Conservation (phyloP, 164 flowering plant species). For the Vitis cinerea region DNA sequence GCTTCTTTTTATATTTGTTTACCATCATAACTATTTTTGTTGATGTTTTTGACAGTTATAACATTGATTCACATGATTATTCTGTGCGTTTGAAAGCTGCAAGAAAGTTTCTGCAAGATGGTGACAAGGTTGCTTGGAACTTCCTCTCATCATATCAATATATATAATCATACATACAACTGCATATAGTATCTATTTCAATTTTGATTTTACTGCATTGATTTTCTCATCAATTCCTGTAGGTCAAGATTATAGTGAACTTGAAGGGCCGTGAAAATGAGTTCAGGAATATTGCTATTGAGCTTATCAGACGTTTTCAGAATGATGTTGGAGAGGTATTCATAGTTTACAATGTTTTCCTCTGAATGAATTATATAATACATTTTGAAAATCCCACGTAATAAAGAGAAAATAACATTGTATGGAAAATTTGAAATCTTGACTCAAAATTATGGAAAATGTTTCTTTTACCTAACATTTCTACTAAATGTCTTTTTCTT, state of each 20-base stretch:
- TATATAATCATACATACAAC: not conserved
- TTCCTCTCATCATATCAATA: slow-evolving; percentile 1
- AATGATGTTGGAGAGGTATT: slow-evolving; percentile 88
- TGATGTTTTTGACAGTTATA: slow-evolving; percentile 54
- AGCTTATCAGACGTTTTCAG: slow-evolving; percentile 79
- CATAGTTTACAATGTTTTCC: not conserved
- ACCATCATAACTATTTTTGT: not conserved
- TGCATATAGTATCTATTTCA: not conserved
- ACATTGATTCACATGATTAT: slow-evolving; percentile 92
- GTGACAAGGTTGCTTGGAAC: slow-evolving; percentile 65
- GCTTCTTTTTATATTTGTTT: not conserved
- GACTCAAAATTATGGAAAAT: no score
- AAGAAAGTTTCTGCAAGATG: slow-evolving; percentile 71
- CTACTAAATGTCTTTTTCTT: no score
- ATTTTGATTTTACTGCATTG: not conserved
- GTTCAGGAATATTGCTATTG: slow-evolving; percentile 80
- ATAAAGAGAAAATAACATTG: no score
- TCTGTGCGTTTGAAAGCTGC: slow-evolving; percentile 84
- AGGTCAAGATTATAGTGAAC: slow-evolving; percentile 89
- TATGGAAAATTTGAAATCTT: no score
- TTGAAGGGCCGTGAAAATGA: slow-evolving; percentile 90
- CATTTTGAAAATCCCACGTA: not conserved
- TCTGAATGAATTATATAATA: not conserved
- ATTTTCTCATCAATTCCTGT: slow-evolving; percentile 23
- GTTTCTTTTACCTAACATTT: no score